phyloP scores from a whole-genome alignment of 495 filamentous ascomycete species.

The Neurospora sublineolata region DNA sequence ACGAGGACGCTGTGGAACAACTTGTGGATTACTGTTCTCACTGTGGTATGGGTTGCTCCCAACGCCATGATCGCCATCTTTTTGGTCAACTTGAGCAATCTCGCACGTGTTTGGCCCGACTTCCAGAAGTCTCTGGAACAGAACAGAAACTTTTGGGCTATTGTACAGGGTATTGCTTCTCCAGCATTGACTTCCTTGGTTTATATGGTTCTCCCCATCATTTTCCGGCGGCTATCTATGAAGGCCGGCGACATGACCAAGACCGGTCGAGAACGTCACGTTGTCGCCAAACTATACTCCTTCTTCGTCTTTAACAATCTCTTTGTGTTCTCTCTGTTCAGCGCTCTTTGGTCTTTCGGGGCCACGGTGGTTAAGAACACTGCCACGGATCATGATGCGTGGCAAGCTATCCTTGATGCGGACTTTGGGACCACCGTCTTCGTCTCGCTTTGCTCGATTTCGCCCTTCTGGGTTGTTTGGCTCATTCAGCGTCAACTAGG shows the following conservation, averaged over 20 bases:
- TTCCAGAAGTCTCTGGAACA: slow-evolving; percentile 54
- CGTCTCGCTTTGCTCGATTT: slow-evolving; percentile 60
- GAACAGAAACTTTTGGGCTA: slow-evolving; percentile 60
- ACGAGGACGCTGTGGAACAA: slow-evolving; percentile 69
- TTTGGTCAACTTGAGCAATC: slow-evolving; percentile 67
- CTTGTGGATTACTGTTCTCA: slow-evolving; percentile 71
- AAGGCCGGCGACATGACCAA: slow-evolving; percentile 79
- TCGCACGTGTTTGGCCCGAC: slow-evolving; percentile 67
- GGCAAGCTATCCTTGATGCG: slow-evolving; percentile 54
- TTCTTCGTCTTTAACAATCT: slow-evolving; percentile 99
- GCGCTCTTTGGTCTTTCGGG: slow-evolving; percentile 62
- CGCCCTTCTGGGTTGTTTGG: slow-evolving; percentile 90
- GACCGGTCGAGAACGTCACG: slow-evolving; percentile 85
- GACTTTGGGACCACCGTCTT: slow-evolving; percentile 52
- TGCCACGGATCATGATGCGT: slow-evolving; percentile 33
- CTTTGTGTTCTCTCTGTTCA: slow-evolving; percentile 84
- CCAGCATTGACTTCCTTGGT: slow-evolving; percentile 81
- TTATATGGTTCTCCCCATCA: slow-evolving; percentile 78
- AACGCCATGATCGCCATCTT: slow-evolving; percentile 95
- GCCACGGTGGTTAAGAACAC: slow-evolving; percentile 48
- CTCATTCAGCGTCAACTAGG: slow-evolving; percentile 86
- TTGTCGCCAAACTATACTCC: slow-evolving; percentile 78
- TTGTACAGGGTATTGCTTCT: slow-evolving; percentile 89
- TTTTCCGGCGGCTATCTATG: slow-evolving; percentile 75
- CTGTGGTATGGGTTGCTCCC: slow-evolving; percentile 81